Base-by-base conservation (phyloP, 345 rosid species). In the Conringia planisiliqua region DNA sequence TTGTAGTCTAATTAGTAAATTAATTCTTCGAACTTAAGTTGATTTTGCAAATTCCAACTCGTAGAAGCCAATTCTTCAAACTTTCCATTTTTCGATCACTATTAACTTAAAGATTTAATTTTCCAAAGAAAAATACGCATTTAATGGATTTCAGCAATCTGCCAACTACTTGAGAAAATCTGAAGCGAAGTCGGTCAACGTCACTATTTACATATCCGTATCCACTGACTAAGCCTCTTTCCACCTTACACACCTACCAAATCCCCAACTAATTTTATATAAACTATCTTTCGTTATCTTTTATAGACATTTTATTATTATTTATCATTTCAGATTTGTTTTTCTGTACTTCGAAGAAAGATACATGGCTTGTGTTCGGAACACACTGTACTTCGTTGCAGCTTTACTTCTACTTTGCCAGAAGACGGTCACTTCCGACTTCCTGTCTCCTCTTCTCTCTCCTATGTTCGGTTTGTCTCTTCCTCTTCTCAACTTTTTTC, bases 371-470 rank as follows among this genome's bases (percentile, higher is more conserved):
- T 66, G 27, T 62, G 46, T 67, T 10, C 38, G 14, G 57, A 73
- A 38, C 30, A 67, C 56, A 73, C 44, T 77, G 57, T 46, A 40
- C 29, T 43, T 78, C 42, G 20, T 80, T 44, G 71, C 75, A 44
- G 72, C 69, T 35, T 38, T 75, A 47, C 79, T 80, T 58, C 32
- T 80, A 22, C 42, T 55, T 17, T 62, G 47, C 46, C 84, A 74
- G 51, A 73, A 79, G 73, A 78, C 71, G 39, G 77, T 66, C 26
- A 59, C 75, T 39, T 71, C 57, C 11, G 77, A 82, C 71, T 30
- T 80, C 54, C 68, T 84, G 14, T n/a, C 86, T 47, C 86, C 84
- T 65, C 70, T 83, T 13, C 76, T 79, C 6, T 36, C 87, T 16
- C 87, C 85, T 16, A 0, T 80, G 1, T 70, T 77, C 57, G 85